A percentile compares a stretch with the other conserved stretches of the same genome.
Evolutionary conservation across 306 rosid species (phyloP).

Genomic region (Cucumis cinereus): DNA sequence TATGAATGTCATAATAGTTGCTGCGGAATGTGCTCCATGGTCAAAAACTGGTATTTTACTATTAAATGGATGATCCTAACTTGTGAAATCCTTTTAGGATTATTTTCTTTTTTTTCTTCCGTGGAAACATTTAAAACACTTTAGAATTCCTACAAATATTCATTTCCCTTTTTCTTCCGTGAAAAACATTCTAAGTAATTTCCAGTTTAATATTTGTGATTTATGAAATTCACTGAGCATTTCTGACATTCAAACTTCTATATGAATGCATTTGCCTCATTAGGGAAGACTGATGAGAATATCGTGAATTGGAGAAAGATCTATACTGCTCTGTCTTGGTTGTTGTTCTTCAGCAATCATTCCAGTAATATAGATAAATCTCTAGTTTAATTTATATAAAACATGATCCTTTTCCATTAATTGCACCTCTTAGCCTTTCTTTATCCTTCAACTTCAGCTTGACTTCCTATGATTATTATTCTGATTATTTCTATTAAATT

Average conservation of each 20-base stretch:
- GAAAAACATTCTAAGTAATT: neutral
- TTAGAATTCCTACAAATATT: no score
- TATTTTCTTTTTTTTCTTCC: neutral
- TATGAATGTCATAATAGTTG: constrained; percentile 73
- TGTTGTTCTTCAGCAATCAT: neutral
- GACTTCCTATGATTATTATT: neutral
- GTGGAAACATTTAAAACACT: neutral
- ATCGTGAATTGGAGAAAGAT: neutral
- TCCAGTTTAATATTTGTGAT: neutral
- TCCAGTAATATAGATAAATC: neutral
- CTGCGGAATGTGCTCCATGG: constrained; percentile 95
- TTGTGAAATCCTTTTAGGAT: neutral
- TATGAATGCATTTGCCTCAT: neutral
- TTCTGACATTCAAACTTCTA: neutral
- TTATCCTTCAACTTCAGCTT: neutral
- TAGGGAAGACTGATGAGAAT: neutral
- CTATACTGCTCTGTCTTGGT: neutral
- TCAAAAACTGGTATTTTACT: constrained; percentile 63
- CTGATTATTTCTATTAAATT: neutral
- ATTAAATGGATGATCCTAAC: neutral
- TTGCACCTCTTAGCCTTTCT: neutral
- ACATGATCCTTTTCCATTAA: neutral
- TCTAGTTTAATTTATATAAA: neutral
- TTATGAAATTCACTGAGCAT: neutral
- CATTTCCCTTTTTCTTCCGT: no score